Base-by-base conservation (phyloP, 768 basidiomycete species). In the Pleurotus eryngii region DNA sequence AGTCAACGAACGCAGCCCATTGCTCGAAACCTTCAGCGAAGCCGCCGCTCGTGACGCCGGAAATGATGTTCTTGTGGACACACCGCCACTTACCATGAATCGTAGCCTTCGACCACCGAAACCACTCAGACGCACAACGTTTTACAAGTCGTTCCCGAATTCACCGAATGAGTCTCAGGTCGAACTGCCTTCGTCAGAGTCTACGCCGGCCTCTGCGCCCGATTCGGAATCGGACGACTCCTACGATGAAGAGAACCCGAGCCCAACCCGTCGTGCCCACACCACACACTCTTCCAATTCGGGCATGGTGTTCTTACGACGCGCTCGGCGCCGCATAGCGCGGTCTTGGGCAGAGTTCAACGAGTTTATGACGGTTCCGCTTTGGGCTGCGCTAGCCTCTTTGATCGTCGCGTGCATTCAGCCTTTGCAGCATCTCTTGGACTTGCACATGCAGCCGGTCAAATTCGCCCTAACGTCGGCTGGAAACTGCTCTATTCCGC, bases 361-460 rank as follows among this genome's bases (percentile, higher is more conserved):
- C 65, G 78, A 79, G 18, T 92, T 94, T 72, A 92, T 97, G 88
- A 95, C 95, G 0, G 89, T 87, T 0, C 94, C 95, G 0, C 81
- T 95, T 40, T 88, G 90, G 79, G 89, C 91, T 0, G 87, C 92
- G 2, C 65, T 92, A 17, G 69, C 81, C 1, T 92, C 90, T 2
- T 72, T 95, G 40, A 47, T 90, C 46, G 89, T 94, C 37, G 95
- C 93, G 1, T 83, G 89, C 65, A 76, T 88, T 9, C 85, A 75
- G 5, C 89, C 90, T 2, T 59, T 95, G 4, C 94, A 98, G 68
- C 81, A 84, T 49, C 67, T 79, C 7, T 76, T 98, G 53, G 81
- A 87, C 22, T 70, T 76, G 4, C 81, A 86, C 61, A 74, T 90
- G 69, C 76, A 74, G 37, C 84, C 88, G 0, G 67, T 92, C 59